These are phyloP conservation scores for Talaromyces piceae DNA, from an alignment of 2,329 filamentous ascomycete genomes.

Conservation along the genomic window DNA sequence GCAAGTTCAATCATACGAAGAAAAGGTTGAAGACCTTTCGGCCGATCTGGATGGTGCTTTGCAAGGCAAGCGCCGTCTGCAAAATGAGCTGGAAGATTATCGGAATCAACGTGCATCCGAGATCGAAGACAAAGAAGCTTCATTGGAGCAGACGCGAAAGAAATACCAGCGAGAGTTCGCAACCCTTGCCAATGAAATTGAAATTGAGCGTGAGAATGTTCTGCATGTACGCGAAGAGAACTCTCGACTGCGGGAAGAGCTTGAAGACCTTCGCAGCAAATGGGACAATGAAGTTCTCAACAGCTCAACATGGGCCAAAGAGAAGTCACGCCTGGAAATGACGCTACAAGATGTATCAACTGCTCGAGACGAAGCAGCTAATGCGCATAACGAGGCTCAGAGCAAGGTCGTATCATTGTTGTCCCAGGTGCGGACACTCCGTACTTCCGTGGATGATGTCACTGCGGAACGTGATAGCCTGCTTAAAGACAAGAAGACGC, in stretches of 20 bases:
- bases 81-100: conserved; percentile 97
- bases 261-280: conserved; percentile 88
- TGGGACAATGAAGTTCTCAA: conserved; percentile 98
- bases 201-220: conserved; percentile 85
- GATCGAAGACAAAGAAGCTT: conserved; percentile 91
- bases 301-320: conserved; percentile 96
- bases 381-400: conserved; percentile 90
- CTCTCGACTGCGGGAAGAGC: conserved; percentile 81
- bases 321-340: conserved; percentile 85
- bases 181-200: conserved; percentile 81
- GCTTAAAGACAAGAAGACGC: conserved; percentile 78
- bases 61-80: conserved; percentile 86
- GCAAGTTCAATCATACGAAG: conserved; percentile 81
- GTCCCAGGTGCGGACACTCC: conserved; percentile 78
- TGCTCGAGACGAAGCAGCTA: conserved; percentile 88
- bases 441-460: conserved; percentile 77
- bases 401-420: conserved; percentile 84
- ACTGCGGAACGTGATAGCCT: conserved; percentile 77
- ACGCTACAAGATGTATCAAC: conserved; percentile 81
- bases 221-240: conserved; percentile 79
- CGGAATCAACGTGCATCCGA: conserved; percentile 90
- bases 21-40: conserved; percentile 82
- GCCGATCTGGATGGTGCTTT: conserved; percentile 79
- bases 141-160: conserved; percentile 92
- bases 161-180: conserved; percentile 95